Base-by-base conservation (phyloP, 2,329 filamentous ascomycete genomes). In the Phymatotrichopsis omnivora region DNA sequence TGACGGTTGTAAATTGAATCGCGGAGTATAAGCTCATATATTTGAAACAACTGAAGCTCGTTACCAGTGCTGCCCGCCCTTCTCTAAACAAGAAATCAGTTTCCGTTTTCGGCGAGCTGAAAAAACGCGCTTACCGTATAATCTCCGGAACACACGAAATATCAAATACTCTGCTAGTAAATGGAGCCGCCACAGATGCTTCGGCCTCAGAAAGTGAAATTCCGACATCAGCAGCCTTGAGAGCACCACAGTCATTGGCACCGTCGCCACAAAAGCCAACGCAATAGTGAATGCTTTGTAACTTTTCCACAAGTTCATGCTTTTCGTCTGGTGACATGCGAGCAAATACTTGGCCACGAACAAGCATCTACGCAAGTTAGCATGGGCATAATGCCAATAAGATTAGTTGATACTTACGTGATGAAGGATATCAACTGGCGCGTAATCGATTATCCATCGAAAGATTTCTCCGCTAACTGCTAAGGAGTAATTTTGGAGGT, bases 251-350 rank as follows among this genome's bases (percentile, higher is more conserved):
- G 63, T 98, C 91, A 61, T 98, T 98, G 20, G 91, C 91, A 30
- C 91, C 91, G 61, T 98, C 91, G 33, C 91, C 91, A 59, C 91
- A 98, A 66, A 98, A 98, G 22, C 91, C 91, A 56, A 79, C 85
- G 57, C 84, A 93, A 63, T 95, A 98, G 62, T 87, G 89, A 54
- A 98, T 85, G 57, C 83, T 89, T 62, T 98, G 93, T 3, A 98
- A 72, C 63, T 95, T 98, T 63, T 96, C 91, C 2, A 98, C 86
- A 2, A 98, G 70, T 63, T 98, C 93, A 61, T 95, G 87, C 63
- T 98, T 98, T 64, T 98, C 91, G 61, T 98, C 93, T 0, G 91
- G 93, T 2, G 89, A 96, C 91, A 98, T 98, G 57, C 91, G 82
- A 3, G 91, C 93, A 64, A 93, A 98, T 1, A 98, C 85, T 63